A percentile compares a stretch with the other conserved stretches of the same genome.
Conservation (phyloP, 176 grass and related monocot genomes). For the Carex parvula region DNA sequence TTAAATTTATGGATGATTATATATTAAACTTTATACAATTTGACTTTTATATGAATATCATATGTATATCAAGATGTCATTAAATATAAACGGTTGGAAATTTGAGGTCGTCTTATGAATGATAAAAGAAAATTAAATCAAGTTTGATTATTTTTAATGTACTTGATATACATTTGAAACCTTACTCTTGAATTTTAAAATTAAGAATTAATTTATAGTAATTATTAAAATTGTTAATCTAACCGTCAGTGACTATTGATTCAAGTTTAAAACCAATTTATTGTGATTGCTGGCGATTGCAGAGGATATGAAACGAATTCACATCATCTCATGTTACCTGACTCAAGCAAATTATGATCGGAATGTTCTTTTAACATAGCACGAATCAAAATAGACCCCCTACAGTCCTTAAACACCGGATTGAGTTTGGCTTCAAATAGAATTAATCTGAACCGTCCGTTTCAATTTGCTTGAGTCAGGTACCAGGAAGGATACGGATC, state of each 20-base stretch:
- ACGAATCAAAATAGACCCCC: no score
- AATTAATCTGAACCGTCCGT: no score
- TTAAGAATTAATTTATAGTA: background rate
- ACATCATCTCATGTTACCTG: no score
- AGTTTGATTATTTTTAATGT: background rate
- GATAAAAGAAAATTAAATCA: background rate
- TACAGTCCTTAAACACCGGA: no score
- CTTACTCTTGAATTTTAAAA: background rate
- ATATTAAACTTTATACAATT: background rate
- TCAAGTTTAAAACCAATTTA: background rate
- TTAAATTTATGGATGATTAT: background rate
- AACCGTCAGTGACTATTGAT: background rate
- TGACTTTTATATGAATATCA: constrained; percentile 4
- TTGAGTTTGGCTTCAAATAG: no score
- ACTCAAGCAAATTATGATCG: no score
- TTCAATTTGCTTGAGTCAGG: no score
- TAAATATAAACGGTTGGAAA: background rate
- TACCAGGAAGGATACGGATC: no score
- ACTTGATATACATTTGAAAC: background rate
- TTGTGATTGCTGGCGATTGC: background rate
- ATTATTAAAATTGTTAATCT: background rate
- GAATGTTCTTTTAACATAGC: no score
- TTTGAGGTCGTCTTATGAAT: background rate
- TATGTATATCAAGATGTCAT: background rate
- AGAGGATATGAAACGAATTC: background rate